phyloP scores from a whole-genome alignment of 1,284 basidiomycete genomes.

The Xanthoconium separans region DNA sequence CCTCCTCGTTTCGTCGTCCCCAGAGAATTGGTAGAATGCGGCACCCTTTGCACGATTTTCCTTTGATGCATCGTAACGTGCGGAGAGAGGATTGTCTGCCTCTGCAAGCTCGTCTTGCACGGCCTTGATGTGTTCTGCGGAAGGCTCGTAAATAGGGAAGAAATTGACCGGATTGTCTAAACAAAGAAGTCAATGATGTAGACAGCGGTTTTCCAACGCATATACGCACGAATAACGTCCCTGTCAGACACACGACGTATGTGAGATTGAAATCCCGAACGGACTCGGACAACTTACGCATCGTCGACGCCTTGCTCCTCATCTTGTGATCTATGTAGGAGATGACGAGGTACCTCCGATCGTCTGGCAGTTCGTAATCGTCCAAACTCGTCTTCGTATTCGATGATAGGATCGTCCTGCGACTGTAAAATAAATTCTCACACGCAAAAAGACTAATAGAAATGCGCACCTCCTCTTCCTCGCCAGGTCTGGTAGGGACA shows the following conservation, averaged over 20 bases:
- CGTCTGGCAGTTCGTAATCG: slow-evolving; percentile 62
- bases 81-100: slow-evolving; percentile 65
- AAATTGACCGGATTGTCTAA: slow-evolving; percentile 73
- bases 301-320: slow-evolving; percentile 41
- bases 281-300: slow-evolving; percentile 43
- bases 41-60: slow-evolving; percentile 90
- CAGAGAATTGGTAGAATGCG: slow-evolving; percentile 86
- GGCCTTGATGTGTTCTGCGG: slow-evolving; percentile 72
- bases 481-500: slow-evolving; percentile 46
- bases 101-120: slow-evolving; percentile 78
- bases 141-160: slow-evolving; percentile 86
- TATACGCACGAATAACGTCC: slow-evolving; percentile 56
- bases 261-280: slow-evolving; percentile 9
- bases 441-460: background rate
- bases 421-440: slow-evolving; percentile 4
- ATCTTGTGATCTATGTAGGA: slow-evolving; percentile 42
- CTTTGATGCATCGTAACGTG: slow-evolving; percentile 79
- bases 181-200: background rate
- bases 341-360: slow-evolving; percentile 77
- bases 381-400: slow-evolving; percentile 87
- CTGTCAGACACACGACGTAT: slow-evolving; percentile 36
- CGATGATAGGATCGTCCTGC: slow-evolving; percentile 74
- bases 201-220: slow-evolving; percentile 10
- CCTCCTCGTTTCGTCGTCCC: slow-evolving; percentile 71
- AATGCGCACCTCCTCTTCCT: slow-evolving; percentile 44